phyloP scores from a whole-genome alignment of 2,329 filamentous ascomycete genomes.

The Aspergillus persii region DNA sequence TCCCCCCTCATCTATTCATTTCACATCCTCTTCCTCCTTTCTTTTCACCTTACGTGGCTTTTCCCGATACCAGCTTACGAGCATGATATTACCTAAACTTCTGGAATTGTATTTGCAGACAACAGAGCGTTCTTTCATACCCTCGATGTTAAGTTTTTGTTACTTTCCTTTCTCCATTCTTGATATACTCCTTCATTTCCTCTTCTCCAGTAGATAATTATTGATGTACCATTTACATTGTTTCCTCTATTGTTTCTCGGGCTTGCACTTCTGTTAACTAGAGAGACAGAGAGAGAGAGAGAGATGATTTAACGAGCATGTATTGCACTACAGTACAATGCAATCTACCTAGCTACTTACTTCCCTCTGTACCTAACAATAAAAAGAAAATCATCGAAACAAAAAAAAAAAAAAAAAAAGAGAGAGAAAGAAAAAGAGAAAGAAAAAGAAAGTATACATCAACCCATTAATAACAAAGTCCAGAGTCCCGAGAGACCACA shows the following conservation, averaged over 20 bases:
- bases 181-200: not conserved
- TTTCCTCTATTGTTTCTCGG: not conserved
- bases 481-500: too few species aligned
- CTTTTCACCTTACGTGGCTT: slow-evolving; percentile 10
- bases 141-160: not conserved
- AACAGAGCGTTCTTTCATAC: slow-evolving; percentile 14
- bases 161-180: not conserved
- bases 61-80: slow-evolving; percentile 35
- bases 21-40: not conserved
- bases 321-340: not conserved
- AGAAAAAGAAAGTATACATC: not conserved
- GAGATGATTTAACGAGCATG: not conserved
- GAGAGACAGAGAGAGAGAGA: too few species aligned
- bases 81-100: slow-evolving; percentile 23
- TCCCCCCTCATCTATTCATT: not conserved
- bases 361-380: not conserved
- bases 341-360: not conserved
- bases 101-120: slow-evolving; percentile 32
- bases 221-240: not conserved
- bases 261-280: not conserved
- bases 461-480: not conserved
- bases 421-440: not conserved
- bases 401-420: not conserved
- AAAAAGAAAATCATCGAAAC: too few species aligned
- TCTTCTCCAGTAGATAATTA: slow-evolving; percentile 3